Base-by-base conservation (phyloP, 2,329 filamentous ascomycete species). In the Claviceps sp. region DNA sequence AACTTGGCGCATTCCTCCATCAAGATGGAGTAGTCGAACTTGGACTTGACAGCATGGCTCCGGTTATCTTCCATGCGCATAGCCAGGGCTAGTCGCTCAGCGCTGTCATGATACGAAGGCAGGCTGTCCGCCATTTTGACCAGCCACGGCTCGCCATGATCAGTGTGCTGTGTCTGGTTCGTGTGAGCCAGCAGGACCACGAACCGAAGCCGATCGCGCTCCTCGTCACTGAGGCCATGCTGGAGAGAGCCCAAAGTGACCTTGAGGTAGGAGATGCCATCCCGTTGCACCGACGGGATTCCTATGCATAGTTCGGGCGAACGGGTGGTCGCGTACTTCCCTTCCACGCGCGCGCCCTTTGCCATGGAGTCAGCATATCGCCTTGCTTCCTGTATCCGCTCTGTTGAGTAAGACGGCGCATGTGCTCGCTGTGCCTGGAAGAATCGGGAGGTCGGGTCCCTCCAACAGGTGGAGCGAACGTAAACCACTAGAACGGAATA, bases 1-100 rank as follows among this genome's bases (percentile, higher is more conserved):
- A 43, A 42, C 34, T 42, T 48, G 16, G 16, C 16, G 34, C 54
- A 55, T 26, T 50, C 52, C 22, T 54, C 54, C 54, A 55, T 52
- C 16, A 55, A 34, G 16, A 54, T 51, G 11, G 52, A 52, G 20
- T 55, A 55, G 40, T 55, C 52, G 22, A 54, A 50, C 47, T 55
- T 55, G 30, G 51, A 51, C 44, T 55, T 53, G 22, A 49, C 37
- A 4, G 54, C 41, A 20, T 53, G 51, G 6, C 3, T 50, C 14
- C 47, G 20, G 37, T 53, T 42, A 20, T 18, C n/a, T 41, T 53
- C 51, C 51, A 53, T 50, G 7, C 30, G 37, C 37, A 26, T 34
- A 14, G 54, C 54, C 7, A 53, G 40, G 11, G 48, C 44, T n/a
- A 51, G 46, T 20, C 51, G 34, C 8, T 55, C 51, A 6, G 45